These are phyloP conservation scores for Diaporthe caulivora DNA, from an alignment of 2,329 filamentous ascomycete genomes.

Conservation along the genomic window DNA sequence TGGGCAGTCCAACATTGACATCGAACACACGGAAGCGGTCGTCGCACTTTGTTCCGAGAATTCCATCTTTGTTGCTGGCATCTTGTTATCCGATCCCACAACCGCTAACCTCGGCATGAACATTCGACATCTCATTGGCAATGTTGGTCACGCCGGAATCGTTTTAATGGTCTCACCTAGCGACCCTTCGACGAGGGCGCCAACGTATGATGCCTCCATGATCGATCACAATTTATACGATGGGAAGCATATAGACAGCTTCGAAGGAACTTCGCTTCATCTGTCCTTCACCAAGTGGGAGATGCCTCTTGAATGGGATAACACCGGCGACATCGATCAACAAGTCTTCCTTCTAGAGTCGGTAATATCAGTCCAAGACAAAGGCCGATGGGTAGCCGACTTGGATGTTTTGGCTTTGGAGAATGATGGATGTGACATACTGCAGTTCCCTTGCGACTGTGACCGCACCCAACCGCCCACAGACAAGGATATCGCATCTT, in stretches of 20 bases:
- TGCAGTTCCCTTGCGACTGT: background rate
- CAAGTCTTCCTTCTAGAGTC: background rate
- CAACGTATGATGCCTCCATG: background rate
- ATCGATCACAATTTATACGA: background rate
- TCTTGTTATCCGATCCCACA: background rate
- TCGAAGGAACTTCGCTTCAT: background rate
- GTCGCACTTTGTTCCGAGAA: background rate
- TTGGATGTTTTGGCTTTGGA: background rate
- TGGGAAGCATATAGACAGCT: background rate
- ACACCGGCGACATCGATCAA: background rate
- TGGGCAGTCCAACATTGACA: background rate
- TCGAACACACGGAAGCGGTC: background rate
- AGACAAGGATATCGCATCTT: background rate
- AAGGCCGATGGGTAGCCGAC: background rate
- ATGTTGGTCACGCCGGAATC: background rate
- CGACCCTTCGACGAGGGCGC: background rate
- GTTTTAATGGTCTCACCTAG: background rate
- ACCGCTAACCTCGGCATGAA: background rate
- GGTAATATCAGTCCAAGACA: background rate
- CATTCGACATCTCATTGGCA: background rate
- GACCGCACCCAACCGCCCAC: background rate
- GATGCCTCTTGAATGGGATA: background rate
- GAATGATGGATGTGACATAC: background rate
- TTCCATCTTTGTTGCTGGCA: conserved; percentile 6
- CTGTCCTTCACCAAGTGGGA: background rate